These are phyloP conservation scores for Teunomyces cretensis DNA, from an alignment of 805 yeast species.

Conservation along the genomic window DNA sequence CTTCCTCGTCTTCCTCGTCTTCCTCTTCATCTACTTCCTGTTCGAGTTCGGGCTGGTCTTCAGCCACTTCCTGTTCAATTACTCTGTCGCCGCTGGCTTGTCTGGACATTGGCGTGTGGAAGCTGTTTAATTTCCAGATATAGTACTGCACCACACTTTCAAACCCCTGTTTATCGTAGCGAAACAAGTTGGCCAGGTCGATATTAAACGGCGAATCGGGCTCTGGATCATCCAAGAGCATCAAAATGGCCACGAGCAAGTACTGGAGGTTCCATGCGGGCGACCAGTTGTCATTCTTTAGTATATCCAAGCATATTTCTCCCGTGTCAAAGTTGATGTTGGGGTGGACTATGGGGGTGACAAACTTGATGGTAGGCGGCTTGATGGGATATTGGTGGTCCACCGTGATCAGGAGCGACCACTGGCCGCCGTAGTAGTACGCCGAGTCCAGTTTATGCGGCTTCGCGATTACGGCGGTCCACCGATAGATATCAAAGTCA, in stretches of 20 bases:
- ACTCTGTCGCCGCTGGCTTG: conserved; percentile 2
- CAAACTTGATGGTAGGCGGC: conserved; percentile 58
- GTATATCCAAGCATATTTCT: conserved; percentile 68
- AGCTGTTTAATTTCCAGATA: conserved; percentile 39
- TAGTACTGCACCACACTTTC: conserved; percentile 40
- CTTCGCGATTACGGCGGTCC: conserved; percentile 55
- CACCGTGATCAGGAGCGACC: conserved; percentile 48
- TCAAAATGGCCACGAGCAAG: conserved; percentile 55
- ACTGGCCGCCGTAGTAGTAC: conserved; percentile 49
- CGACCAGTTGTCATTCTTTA: conserved; percentile 60
- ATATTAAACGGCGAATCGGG: conserved; percentile 71
- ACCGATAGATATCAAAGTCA: conserved; percentile 42
- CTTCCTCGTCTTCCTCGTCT: background rate
- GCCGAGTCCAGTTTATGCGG: conserved; percentile 46
- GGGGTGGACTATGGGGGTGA: conserved; percentile 42
- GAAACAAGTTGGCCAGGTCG: conserved; percentile 62
- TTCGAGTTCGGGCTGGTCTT: background rate
- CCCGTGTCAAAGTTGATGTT: conserved; percentile 49
- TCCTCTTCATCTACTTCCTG: background rate
- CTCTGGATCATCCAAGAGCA: conserved; percentile 62
- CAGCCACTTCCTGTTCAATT: background rate
- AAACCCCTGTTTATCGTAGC: conserved; percentile 41
- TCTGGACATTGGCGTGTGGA: conserved; percentile 10
- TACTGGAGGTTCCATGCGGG: conserved; percentile 70
- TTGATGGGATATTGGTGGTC: conserved; percentile 52